Evolutionary conservation across 2,329 filamentous ascomycete genomes (phyloP).

Genomic region (Thielaviopsis populi): DNA sequence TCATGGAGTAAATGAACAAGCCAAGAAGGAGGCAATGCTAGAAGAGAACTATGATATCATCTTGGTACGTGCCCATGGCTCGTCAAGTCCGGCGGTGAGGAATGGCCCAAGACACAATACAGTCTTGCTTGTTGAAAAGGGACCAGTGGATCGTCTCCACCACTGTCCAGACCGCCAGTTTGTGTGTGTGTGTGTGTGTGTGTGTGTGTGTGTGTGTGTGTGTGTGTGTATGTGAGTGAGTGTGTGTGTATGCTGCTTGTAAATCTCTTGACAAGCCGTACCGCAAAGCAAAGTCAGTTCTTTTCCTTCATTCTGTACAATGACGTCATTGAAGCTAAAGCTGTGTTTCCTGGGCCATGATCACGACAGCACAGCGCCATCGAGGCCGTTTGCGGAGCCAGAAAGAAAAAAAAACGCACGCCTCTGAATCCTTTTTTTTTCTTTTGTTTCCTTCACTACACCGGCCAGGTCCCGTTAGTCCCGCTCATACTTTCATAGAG

Average conservation of each 20-base stretch:
- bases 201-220: too few relatives aligned
- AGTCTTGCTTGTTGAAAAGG: not conserved
- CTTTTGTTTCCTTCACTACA: too few relatives aligned
- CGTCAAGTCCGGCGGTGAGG: conserved; percentile 5
- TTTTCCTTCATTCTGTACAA: not conserved
- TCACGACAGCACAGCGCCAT: too few relatives aligned
- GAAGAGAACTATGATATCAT: conserved; percentile 1
- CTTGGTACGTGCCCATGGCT: not conserved
- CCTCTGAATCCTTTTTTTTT: too few relatives aligned
- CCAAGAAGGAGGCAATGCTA: not conserved
- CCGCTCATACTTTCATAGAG: not conserved
- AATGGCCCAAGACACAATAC: not conserved
- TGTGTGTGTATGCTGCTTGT: too few relatives aligned
- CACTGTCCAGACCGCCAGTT: not conserved
- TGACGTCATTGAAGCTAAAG: not conserved
- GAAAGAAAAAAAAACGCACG: too few relatives aligned
- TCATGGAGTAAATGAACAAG: not conserved
- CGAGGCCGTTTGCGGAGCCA: too few relatives aligned
- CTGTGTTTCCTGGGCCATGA: too few relatives aligned
- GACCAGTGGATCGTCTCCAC: not conserved
- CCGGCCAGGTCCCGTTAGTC: too few relatives aligned
- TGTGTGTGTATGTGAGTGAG: too few relatives aligned
- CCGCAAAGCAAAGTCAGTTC: too few relatives aligned
- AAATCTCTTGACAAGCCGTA: too few relatives aligned
- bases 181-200: not conserved